Conservation (phyloP, 78 protist species). For the Mastigamoeba balamuthi region DNA sequence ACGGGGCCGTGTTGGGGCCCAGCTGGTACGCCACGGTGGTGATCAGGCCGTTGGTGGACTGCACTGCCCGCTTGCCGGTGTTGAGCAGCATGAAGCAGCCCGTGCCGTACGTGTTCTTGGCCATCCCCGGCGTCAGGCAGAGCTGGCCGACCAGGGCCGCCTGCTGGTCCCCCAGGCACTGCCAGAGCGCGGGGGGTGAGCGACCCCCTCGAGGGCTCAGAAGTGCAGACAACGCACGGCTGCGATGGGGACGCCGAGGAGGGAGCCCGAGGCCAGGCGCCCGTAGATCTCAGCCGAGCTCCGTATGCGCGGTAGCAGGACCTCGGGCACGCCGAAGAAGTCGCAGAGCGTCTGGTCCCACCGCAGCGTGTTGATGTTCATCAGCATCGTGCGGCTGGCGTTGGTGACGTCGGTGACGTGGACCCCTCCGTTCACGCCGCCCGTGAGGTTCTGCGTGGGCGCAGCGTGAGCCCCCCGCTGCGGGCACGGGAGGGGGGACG, state of each 20-base stretch:
- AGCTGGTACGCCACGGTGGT: conserved; percentile 87
- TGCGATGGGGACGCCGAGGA: conserved; percentile 24
- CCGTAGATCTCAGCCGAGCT: conserved; percentile 58
- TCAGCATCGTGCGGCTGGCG: conserved; percentile 92
- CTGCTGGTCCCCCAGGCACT: conserved; percentile 94
- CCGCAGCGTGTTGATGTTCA: conserved; percentile 69
- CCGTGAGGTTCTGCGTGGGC: conserved; percentile 67
- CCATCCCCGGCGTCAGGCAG: conserved; percentile 71
- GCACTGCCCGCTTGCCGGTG: conserved; percentile 65
- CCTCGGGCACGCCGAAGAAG: conserved; percentile 36
- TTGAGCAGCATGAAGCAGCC: conserved; percentile 92
- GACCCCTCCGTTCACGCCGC: conserved; percentile 47
- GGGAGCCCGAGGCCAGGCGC: neutral
- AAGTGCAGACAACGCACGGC: neutral
- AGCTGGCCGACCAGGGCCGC: conserved; percentile 93
- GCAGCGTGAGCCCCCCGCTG: neutral
- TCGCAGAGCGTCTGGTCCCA: conserved; percentile 76
- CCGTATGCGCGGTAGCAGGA: conserved; percentile 32
- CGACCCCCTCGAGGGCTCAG: neutral
- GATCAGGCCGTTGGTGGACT: conserved; percentile 79
- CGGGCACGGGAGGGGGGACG: neutral
- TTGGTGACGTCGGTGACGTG: conserved; percentile 93
- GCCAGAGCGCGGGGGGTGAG: neutral
- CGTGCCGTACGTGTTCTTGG: conserved; percentile 91
- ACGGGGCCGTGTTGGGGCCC: conserved; percentile 10